Conservation (phyloP, 2,329 filamentous ascomycete species). For the Fusarium aywerte region DNA sequence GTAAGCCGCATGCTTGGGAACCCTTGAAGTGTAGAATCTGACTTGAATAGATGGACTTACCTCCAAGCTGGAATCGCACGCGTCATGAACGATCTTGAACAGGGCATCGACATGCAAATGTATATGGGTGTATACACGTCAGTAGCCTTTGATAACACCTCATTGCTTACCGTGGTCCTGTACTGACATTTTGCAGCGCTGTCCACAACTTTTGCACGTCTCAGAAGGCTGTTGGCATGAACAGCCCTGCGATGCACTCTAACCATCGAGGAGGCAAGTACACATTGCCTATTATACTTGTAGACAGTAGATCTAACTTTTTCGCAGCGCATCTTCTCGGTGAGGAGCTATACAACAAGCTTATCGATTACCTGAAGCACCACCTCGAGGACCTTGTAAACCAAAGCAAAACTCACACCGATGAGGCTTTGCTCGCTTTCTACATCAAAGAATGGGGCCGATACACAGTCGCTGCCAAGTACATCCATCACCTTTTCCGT, state of each 20-base stretch:
- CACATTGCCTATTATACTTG: neutral
- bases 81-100: conserved; percentile 92
- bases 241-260: conserved; percentile 53
- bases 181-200: conserved; percentile 66
- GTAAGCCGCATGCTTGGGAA: conserved; percentile 47
- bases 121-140: conserved; percentile 98
- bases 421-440: conserved; percentile 89
- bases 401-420: conserved; percentile 81
- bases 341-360: conserved; percentile 93
- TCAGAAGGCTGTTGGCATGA: conserved; percentile 84
- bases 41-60: conserved; percentile 79
- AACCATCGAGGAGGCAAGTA: conserved; percentile 69
- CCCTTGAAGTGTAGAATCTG: conserved; percentile 27
- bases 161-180: neutral
- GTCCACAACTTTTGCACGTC: conserved; percentile 99
- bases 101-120: conserved; percentile 93
- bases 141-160: conserved; percentile 18
- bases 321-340: conserved; percentile 87
- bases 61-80: conserved; percentile 87
- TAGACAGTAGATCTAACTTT: conserved; percentile 23
- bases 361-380: conserved; percentile 83
- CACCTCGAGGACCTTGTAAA: conserved; percentile 79
- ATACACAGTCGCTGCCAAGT: conserved; percentile 95
- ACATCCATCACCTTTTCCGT: conserved; percentile 95
- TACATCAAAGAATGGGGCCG: conserved; percentile 98